Conservation (phyloP, 1,284 basidiomycete genomes). For the Malassezia restricta region DNA sequence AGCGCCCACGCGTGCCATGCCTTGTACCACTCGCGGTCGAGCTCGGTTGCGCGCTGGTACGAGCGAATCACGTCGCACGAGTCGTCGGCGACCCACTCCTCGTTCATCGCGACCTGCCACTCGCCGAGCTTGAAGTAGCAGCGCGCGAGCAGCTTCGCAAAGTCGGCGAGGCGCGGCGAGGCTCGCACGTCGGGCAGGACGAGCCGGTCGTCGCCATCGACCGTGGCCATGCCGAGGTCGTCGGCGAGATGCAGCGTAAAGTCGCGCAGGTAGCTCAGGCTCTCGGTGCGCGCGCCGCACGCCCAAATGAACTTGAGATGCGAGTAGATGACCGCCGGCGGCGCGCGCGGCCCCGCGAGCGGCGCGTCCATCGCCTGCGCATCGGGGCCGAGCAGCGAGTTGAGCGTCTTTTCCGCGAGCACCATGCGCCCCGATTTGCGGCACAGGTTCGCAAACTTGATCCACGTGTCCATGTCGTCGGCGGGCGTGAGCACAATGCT, state of each 20-base stretch:
- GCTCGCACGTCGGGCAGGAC: conserved; percentile 35
- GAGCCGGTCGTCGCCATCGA: conserved; percentile 33
- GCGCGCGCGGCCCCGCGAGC: conserved; percentile 49
- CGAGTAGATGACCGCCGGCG: conserved; percentile 91
- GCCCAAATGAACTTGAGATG: conserved; percentile 97
- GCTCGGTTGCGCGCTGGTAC: conserved; percentile 77
- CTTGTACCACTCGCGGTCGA: conserved; percentile 91
- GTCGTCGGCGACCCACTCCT: conserved; percentile 56
- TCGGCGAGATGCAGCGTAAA: conserved; percentile 62
- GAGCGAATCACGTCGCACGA: conserved; percentile 51
- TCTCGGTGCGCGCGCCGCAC: conserved; percentile 64
- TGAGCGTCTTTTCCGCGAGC: conserved; percentile 92
- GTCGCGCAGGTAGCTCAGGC: conserved; percentile 69
- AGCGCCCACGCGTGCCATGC: conserved; percentile 99
- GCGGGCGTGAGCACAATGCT: conserved; percentile 84
- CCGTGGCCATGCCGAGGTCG: conserved; percentile 57
- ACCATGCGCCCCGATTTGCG: conserved; percentile 73
- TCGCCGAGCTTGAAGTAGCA: conserved; percentile 95
- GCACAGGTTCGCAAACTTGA: conserved; percentile 77
- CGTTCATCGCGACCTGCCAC: conserved; percentile 72
- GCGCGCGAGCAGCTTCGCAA: conserved; percentile 77
- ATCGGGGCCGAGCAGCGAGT: conserved; percentile 48
- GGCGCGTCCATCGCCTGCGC: conserved; percentile 24
- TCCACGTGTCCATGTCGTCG: conserved; percentile 95
- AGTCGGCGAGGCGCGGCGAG: conserved; percentile 52